phyloP scores from a whole-genome alignment of 2,329 filamentous ascomycete species.

The Trichoderma sp. region DNA sequence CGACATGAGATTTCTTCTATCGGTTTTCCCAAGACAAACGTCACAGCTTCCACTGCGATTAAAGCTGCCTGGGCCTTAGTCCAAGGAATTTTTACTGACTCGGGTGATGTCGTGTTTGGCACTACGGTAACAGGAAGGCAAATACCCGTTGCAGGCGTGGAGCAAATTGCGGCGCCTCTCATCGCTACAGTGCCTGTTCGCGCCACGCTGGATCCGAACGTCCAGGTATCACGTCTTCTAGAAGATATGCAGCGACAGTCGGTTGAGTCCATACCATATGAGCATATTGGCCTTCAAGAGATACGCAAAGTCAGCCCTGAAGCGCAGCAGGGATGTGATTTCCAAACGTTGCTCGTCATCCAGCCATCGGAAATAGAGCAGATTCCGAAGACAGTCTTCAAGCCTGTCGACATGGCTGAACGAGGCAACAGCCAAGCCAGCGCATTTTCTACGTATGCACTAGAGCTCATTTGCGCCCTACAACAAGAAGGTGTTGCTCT shows the following conservation, averaged over 20 bases:
- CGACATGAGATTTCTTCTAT: background rate
- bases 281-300: background rate
- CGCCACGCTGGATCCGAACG: background rate
- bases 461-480: background rate
- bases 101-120: constrained; percentile 45
- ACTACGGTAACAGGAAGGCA: constrained; percentile 36
- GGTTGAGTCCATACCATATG: background rate
- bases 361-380: background rate
- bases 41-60: constrained; percentile 24
- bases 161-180: background rate
- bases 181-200: background rate
- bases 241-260: background rate
- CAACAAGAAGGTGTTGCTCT: background rate
- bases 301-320: background rate
- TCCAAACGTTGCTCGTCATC: background rate
- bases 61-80: constrained; percentile 53
- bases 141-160: background rate
- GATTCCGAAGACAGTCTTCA: background rate
- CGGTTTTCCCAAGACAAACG: background rate
- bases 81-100: constrained; percentile 48
- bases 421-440: background rate
- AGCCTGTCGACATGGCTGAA: background rate
- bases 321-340: background rate
- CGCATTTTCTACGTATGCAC: background rate
- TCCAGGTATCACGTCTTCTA: background rate